Base-by-base conservation (phyloP, 23 red algal species). In the Cyanidiococcus yangmingshanensis region DNA sequence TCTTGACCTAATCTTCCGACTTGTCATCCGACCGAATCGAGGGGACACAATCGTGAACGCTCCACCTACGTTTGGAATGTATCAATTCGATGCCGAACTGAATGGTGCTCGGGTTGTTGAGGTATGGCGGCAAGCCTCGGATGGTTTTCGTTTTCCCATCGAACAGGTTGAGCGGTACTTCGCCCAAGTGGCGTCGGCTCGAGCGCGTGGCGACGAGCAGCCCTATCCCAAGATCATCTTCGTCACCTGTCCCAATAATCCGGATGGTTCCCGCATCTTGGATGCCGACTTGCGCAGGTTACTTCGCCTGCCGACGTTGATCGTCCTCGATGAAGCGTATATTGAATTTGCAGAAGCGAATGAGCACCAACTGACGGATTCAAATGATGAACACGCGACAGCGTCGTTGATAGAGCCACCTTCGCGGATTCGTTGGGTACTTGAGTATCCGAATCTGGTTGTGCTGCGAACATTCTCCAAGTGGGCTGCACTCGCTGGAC, bases 11-110 rank as follows among this genome's bases (percentile, higher is more conserved):
- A 58, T 97, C 39, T 97, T 90, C 74, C 79, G 93, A 37, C 58
- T 97, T 24, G 82, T 97, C 50, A 79, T 97, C 41, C 79, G 71
- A 27, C 87, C 93, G 0, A 88, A 85, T 37, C 39, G 39, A 2
- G 37, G 79, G 0, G 79, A 97, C 26, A 74, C 40, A 26, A 79
- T 97, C 37, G 76, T 97, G 67, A 97, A 89, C 40, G 90, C 76
- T 51, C 93, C 93, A 1, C 93, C 93, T 39, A 97, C 93, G 0
- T 97, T 97, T 83, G 93, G 93, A 24, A 97, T 97, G 93, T 97
- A 97, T 68, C 75, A 82, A 31, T 97, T 97, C 77, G 93, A 97
- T 79, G 87, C 93, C 1, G 93, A 97, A 39, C 79, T 97, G 2
- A 91, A 97, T 75, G 93, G 85, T 2, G 87, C 87, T 1, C 37